phyloP scores from a whole-genome alignment of 345 rosid species.

The Syzygium grande region DNA sequence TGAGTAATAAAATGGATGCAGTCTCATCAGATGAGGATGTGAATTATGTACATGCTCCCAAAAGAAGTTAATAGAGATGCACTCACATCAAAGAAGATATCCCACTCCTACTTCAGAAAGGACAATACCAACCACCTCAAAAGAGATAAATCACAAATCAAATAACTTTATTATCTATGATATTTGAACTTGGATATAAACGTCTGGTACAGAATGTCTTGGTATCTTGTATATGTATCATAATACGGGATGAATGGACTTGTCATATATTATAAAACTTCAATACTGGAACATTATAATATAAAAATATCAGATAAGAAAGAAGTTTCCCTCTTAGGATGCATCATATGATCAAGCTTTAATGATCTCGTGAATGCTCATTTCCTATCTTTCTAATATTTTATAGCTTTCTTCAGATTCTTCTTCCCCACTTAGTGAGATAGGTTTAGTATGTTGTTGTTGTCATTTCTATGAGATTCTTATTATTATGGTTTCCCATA shows the following conservation, averaged over 20 bases:
- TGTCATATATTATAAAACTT: not conserved
- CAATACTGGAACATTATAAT: not conserved
- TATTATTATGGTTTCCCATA: not conserved
- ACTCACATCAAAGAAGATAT: not conserved
- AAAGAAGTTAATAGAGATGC: not conserved
- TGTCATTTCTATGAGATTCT: not conserved
- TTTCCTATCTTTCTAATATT: not conserved
- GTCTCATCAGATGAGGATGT: not conserved
- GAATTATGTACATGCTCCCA: not conserved
- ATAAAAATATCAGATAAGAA: not conserved
- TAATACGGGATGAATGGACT: not conserved
- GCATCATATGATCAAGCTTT: not conserved
- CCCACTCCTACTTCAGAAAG: not conserved
- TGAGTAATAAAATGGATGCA: not conserved
- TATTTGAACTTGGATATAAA: not conserved
- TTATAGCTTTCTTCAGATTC: not conserved
- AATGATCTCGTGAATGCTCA: not conserved
- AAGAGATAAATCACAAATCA: not conserved
- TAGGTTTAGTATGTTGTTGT: not conserved
- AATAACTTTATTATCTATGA: not conserved
- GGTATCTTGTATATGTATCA: not conserved
- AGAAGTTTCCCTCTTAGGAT: not conserved
- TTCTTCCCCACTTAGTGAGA: not conserved
- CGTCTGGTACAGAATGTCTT: not conserved
- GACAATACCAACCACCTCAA: not conserved